Conservation (phyloP, 2,329 filamentous ascomycete genomes). For the Podosphaera leucotricha region DNA sequence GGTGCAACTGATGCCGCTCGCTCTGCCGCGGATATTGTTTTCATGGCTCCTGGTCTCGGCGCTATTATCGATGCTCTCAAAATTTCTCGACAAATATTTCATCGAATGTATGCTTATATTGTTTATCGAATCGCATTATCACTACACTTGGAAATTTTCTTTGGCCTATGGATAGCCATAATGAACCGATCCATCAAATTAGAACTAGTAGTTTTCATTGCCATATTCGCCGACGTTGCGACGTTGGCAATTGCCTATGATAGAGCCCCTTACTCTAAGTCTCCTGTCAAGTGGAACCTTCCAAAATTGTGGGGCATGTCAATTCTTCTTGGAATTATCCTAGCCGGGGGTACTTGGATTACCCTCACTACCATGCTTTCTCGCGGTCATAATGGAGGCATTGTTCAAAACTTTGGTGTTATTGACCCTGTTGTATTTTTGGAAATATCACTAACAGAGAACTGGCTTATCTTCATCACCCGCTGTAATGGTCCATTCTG, state of each 20-base stretch:
- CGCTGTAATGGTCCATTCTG: constrained; percentile 83
- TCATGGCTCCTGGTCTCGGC: constrained; percentile 74
- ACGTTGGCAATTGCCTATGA: constrained; percentile 86
- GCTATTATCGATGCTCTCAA: constrained; percentile 85
- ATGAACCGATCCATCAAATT: constrained; percentile 68
- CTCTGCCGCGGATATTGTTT: constrained; percentile 81
- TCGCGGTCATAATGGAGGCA: constrained; percentile 47
- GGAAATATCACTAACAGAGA: constrained; percentile 74
- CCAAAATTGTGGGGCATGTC: constrained; percentile 90
- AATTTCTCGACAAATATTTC: constrained; percentile 84
- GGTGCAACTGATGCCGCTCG: constrained; percentile 78
- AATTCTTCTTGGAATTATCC: constrained; percentile 55
- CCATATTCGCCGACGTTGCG: constrained; percentile 82
- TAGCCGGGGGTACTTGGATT: constrained; percentile 72
- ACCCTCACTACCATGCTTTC: constrained; percentile 65
- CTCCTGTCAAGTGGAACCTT: constrained; percentile 84
- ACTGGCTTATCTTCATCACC: constrained; percentile 93
- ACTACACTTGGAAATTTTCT: constrained; percentile 74
- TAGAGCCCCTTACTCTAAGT: constrained; percentile 67
- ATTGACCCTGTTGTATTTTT: constrained; percentile 70
- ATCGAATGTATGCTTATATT: constrained; percentile 91
- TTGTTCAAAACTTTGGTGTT: constrained; percentile 72
- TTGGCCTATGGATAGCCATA: constrained; percentile 78
- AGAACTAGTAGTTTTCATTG: constrained; percentile 76
- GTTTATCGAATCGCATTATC: constrained; percentile 87